Base-by-base conservation (phyloP, 2,329 filamentous ascomycete species). In the Knufia fluminis region DNA sequence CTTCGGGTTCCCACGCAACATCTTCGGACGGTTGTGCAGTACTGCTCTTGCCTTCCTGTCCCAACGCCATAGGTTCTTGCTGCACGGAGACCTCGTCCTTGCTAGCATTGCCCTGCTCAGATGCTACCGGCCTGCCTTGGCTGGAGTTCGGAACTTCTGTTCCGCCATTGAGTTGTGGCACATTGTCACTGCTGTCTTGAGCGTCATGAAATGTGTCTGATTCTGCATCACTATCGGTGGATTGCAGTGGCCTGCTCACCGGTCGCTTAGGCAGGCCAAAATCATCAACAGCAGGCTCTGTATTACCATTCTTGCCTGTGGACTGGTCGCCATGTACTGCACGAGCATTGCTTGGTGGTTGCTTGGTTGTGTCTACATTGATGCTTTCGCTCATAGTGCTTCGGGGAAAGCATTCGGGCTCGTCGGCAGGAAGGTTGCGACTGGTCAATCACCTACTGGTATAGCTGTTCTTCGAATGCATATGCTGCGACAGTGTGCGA, bases 201-300 rank as follows among this genome's bases (percentile, higher is more conserved):
- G 62, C 61, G 59, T 68, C 67, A 55, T 67, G 64, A 59, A 61
- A 70, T 54, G 52, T 52, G 33, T 57, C 58, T 26, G 66, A 61
- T 33, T 71, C 67, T 35, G 67, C 66, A 38, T 68, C 68, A 42
- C 64, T 66, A 39, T 70, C 68, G 44, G 16, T 40, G 19, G 19
- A 9, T 1, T 40, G 51, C 19, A 51, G 44, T n/a, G 50, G 54
- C 23, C 46, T 28, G 39, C 33, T 46, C 26, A 31, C 12, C 6
- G 47, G 41, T 46, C 71, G 73, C 54, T 83, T 75, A 16, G 82
- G 82, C 55, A 87, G 68, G 45, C 83, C 83, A 63, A 86, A 87
- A 57, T 87, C 83, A 64, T 87, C 83, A 52, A 80, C 68, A 60
- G 83, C 78, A 38, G 62, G 60, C 46, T 53, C 58, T 7, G 3